phyloP scores from a whole-genome alignment of 2,329 filamentous ascomycete genomes.

The Fusarium neocosmosporiellum region DNA sequence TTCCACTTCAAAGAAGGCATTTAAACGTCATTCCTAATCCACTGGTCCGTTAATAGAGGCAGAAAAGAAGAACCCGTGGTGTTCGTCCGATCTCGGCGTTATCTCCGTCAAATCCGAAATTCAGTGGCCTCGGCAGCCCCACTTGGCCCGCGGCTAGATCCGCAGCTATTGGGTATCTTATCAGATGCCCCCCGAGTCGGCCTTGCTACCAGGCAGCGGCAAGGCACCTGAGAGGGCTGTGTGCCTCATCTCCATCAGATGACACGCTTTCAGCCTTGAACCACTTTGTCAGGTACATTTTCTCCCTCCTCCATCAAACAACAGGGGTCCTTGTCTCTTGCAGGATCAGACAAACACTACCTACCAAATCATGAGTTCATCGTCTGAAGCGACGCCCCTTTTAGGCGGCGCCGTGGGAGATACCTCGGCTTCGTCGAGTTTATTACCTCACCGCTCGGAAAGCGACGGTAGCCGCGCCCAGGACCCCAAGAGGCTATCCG shows the following conservation, averaged over 20 bases:
- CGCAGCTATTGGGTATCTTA: conserved; percentile 43
- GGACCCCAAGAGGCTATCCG: conserved; percentile 26
- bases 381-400: conserved; percentile 28
- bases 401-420: conserved; percentile 3
- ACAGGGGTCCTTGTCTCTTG: background rate
- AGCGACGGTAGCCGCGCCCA: background rate
- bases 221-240: conserved; percentile 1
- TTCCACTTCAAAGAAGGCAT: background rate
- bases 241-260: conserved; percentile 13
- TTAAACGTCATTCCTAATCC: background rate
- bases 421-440: conserved; percentile 1
- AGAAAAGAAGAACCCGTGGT: background rate
- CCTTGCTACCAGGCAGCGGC: conserved; percentile 2
- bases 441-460: conserved; percentile 15
- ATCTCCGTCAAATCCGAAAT: background rate
- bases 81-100: background rate
- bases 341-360: background rate
- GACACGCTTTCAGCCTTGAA: background rate
- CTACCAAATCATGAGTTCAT: background rate
- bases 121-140: background rate
- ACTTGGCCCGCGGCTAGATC: conserved; percentile 38
- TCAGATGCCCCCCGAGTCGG: conserved; percentile 32
- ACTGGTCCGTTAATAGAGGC: background rate
- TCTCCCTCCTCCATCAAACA: background rate
- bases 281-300: background rate